Conservation (phyloP, 2,329 filamentous ascomycete species). For the Alternaria brassicae region DNA sequence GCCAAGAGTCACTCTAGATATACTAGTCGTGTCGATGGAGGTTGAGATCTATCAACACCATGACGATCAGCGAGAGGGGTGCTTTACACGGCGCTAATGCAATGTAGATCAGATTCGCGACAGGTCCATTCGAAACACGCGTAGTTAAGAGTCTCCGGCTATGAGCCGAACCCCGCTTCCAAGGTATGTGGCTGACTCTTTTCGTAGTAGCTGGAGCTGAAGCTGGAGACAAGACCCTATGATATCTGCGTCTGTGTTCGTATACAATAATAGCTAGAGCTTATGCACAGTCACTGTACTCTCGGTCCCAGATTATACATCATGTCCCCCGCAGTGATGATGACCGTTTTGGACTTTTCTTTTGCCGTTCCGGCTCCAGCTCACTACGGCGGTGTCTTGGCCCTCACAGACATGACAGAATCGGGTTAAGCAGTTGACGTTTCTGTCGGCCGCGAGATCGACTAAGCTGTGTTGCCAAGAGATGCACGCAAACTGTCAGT, state of each 20-base stretch:
- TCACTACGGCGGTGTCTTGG: not conserved
- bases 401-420: not conserved
- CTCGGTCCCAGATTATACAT: not conserved
- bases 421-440: not conserved
- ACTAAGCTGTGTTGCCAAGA: not conserved
- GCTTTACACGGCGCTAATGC: not conserved
- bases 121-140: not conserved
- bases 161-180: not conserved
- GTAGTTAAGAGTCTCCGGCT: not conserved
- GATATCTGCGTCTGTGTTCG: not conserved
- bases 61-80: not conserved
- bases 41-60: not conserved
- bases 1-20: not conserved
- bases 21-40: not conserved
- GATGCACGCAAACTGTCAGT: not conserved
- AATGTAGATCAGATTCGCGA: not conserved
- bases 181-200: not conserved
- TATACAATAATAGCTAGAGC: not conserved
- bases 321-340: not conserved
- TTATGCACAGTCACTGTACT: not conserved
- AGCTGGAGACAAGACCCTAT: not conserved
- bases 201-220: not conserved
- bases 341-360: not conserved
- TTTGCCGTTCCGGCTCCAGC: not conserved
- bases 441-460: not conserved